Percentiles rank a stretch among this genome's conserved stretches.
Conservation (phyloP, 768 basidiomycete species). For the Ramaria sp. region DNA sequence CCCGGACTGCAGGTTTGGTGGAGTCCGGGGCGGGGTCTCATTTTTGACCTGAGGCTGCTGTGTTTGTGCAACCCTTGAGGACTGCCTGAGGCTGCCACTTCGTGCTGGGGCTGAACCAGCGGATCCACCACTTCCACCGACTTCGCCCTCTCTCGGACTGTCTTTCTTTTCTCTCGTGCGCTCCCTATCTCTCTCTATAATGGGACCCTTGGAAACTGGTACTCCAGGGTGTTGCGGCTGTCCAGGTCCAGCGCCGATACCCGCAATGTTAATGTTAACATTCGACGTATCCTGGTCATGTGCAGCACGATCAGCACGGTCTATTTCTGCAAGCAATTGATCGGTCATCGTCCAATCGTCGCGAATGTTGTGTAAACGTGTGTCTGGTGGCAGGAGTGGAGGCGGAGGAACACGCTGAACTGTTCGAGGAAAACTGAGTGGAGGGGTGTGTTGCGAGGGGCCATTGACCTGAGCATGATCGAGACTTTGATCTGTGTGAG, state of each 20-base stretch:
- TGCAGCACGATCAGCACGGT: conserved; percentile 49
- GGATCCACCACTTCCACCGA: background rate
- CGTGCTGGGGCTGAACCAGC: conserved; percentile 1
- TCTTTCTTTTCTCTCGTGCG: background rate
- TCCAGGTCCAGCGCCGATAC: background rate
- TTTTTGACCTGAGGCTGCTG: background rate
- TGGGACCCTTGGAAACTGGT: conserved; percentile 2
- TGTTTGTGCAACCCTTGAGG: background rate
- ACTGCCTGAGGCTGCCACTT: background rate
- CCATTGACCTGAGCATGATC: no score
- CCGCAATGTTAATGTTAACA: background rate
- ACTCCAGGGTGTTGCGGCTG: background rate
- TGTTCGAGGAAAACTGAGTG: conserved; percentile 43
- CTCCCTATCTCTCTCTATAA: conserved; percentile 2
- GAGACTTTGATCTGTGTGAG: conserved; percentile 12
- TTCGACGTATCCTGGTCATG: conserved; percentile 38
- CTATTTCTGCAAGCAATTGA: conserved; percentile 61
- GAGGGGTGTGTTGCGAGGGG: conserved; percentile 18
- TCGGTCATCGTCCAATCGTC: conserved; percentile 60
- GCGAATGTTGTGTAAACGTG: conserved; percentile 33
- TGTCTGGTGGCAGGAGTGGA: conserved; percentile 34
- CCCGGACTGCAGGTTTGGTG: background rate
- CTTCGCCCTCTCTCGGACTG: background rate
- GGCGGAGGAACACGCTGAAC: conserved; percentile 45
- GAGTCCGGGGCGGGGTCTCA: conserved; percentile 1